Evolutionary conservation across 2,329 filamentous ascomycete genomes (phyloP), one percentile per base, ranked within the genome.

Genomic region (Harringtonia aguacate): DNA sequence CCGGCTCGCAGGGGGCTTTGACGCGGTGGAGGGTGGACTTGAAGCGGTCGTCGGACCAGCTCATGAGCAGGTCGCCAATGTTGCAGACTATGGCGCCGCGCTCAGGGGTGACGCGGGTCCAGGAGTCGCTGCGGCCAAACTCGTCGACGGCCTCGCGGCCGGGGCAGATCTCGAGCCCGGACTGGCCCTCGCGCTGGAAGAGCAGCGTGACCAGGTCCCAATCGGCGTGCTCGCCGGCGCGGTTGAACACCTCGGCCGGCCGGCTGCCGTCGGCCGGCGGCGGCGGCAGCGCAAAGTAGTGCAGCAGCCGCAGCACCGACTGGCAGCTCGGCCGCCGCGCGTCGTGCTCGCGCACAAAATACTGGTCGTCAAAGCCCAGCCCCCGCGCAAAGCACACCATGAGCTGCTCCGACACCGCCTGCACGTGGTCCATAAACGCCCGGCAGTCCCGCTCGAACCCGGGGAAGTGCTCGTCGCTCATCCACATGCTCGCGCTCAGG

Each of bases 21-120:
- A 82, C 77, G 4, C 77, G 69, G 58, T 82, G 79, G 43, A 79
- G 76, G 0, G 77, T 80, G 34, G 70, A 77, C 60, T 81, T 82
- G 64, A 82, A 81, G 18, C 77, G 69, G 56, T 82, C 79, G 54
- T 82, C 78, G 24, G 69, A 75, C 77, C 78, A 81, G 35, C 66
- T 72, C 79, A 83, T 81, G 15, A 83, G 63, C 44, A 82, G 61
- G 54, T 83, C 78, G 4, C 79, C 79, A 48, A 81, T 77, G 52
- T 81, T 81, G 58, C 77, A 81, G 9, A 83, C 72, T 44, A 79
- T 75, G 48, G 70, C 70, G 1, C 69, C 73, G 0, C 63, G 62
- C 3, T 56, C 60, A 7, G 72, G 72, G 48, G 75, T 69, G n/a
- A 83, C 68, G 46, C 75, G 75, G 10, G 77, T 82, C 79, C 79